phyloP scores from a whole-genome alignment of 441 rosid species.

The Croton laevigatus region DNA sequence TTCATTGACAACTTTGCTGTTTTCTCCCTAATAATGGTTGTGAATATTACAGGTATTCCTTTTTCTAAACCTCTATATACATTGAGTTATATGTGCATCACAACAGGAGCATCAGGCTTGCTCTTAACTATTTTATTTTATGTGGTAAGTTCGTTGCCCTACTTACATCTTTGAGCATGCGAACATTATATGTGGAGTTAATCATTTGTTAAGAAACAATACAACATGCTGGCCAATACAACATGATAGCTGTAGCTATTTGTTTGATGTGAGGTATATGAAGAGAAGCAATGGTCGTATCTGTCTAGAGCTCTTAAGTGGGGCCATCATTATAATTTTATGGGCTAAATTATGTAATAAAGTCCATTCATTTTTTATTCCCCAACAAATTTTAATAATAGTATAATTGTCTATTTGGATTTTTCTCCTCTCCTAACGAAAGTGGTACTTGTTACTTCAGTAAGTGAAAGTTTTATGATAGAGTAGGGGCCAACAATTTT shows the following conservation, averaged over 20 bases:
- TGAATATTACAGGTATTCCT: constrained; percentile 48
- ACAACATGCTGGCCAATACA: neutral
- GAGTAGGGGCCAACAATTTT: neutral
- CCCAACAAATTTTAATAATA: neutral
- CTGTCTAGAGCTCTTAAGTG: neutral
- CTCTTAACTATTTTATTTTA: constrained; percentile 44
- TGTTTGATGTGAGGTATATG: neutral
- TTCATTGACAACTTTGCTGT: neutral
- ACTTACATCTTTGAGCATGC: neutral
- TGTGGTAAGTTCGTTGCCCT: constrained; percentile 35
- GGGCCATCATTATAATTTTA: no score
- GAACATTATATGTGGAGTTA: neutral
- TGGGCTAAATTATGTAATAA: neutral
- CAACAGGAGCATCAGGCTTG: constrained; percentile 63
- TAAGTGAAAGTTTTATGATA: neutral
- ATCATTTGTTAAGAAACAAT: neutral
- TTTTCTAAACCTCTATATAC: constrained; percentile 59
- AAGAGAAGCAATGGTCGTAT: neutral
- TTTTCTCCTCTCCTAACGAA: neutral
- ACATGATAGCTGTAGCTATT: neutral
- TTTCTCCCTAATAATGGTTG: constrained; percentile 9
- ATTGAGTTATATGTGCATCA: constrained; percentile 54
- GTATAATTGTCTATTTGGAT: neutral
- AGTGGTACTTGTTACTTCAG: neutral
- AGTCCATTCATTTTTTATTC: neutral